Percentiles rank a stretch among this genome's conserved stretches.
Evolutionary conservation across 75 land plant genomes (phyloP).

Genomic region (Adiantum capillusveneris): DNA sequence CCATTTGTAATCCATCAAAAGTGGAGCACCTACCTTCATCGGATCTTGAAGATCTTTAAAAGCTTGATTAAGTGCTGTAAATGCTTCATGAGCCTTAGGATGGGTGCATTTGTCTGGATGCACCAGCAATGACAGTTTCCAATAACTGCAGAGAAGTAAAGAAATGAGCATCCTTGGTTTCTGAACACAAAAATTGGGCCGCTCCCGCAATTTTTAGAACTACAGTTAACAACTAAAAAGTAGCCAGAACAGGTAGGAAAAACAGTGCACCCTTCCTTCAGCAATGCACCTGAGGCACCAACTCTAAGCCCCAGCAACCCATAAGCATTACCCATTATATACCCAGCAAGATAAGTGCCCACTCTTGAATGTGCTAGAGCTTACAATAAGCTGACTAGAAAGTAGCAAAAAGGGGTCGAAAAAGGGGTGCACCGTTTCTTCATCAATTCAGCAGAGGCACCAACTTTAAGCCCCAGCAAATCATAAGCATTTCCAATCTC

Average conservation of each 20-base stretch:
- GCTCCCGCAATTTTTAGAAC: no score
- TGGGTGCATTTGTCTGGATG: constrained; percentile 98
- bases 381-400: no score
- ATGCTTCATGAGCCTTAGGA: constrained; percentile 96
- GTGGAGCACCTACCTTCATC: constrained; percentile 42
- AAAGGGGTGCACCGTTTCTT: constrained; percentile 83
- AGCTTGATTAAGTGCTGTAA: constrained; percentile 73
- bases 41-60: constrained; percentile 96
- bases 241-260: background rate
- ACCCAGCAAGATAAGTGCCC: no score
- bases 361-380: no score
- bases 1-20: no score
- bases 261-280: background rate
- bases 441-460: constrained; percentile 43
- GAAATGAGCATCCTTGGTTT: no score
- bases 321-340: constrained; percentile 72
- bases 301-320: constrained; percentile 71
- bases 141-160: constrained; percentile 62
- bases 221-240: background rate
- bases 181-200: no score
- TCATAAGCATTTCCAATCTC: constrained; percentile 74
- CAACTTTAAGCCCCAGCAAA: constrained; percentile 62
- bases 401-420: no score
- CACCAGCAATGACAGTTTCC: constrained; percentile 93
- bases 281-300: constrained; percentile 8